phyloP scores from a whole-genome alignment of 1,284 basidiomycete genomes.

The Ustilago curta region DNA sequence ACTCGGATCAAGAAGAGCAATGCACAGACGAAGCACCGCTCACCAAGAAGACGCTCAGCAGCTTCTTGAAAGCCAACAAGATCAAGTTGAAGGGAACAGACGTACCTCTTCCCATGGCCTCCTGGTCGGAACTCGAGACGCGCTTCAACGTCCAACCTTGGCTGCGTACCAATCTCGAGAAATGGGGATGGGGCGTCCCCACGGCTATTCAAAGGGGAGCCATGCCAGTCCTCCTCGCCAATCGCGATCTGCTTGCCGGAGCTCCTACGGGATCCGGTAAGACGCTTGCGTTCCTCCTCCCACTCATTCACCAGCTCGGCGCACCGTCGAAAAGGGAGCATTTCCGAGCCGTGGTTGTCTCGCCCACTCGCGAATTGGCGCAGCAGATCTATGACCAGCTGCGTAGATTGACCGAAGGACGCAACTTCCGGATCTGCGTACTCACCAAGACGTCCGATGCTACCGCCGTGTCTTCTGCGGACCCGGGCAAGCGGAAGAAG shows the following conservation, averaged over 20 bases:
- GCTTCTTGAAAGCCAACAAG: conserved; percentile 59
- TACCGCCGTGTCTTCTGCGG: conserved; percentile 12
- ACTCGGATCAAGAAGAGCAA: conserved; percentile 3
- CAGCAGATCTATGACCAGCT: conserved; percentile 67
- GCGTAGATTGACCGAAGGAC: conserved; percentile 39
- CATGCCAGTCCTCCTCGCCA: conserved; percentile 68
- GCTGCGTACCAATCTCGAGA: conserved; percentile 52
- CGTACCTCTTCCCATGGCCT: conserved; percentile 68
- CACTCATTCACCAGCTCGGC: conserved; percentile 59
- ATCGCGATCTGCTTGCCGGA: conserved; percentile 62
- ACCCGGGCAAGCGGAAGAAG: conserved; percentile 48
- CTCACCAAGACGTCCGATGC: conserved; percentile 55
- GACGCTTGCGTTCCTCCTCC: conserved; percentile 65
- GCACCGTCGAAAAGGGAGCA: conserved; percentile 43
- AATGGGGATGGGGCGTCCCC: conserved; percentile 61
- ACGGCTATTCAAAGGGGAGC: conserved; percentile 70
- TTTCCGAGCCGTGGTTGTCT: conserved; percentile 64
- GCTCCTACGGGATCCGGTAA: conserved; percentile 67
- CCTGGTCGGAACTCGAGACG: conserved; percentile 63
- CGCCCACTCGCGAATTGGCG: conserved; percentile 66
- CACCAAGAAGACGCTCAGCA: conserved; percentile 56
- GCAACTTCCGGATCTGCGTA: conserved; percentile 57
- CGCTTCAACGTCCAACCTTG: conserved; percentile 53
- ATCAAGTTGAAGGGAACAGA: conserved; percentile 70
- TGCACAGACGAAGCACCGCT: conserved; percentile 24